Evolutionary conservation across 179 eudicot genomes (phyloP).

Genomic region (Sideroxylon spinosum): DNA sequence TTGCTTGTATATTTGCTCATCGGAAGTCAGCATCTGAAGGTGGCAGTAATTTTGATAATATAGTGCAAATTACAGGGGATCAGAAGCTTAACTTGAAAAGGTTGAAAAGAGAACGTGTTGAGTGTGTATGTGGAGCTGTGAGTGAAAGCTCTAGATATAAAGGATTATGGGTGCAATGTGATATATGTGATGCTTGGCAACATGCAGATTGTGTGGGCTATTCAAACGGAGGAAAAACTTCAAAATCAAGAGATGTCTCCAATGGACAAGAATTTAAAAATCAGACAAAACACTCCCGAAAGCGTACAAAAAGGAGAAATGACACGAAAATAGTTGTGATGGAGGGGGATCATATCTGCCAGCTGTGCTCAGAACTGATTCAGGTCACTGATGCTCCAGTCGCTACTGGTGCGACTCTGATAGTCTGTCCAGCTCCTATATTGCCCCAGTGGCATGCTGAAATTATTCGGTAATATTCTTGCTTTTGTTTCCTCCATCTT

Average conservation of each 20-base stretch:
- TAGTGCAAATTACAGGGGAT: constrained; percentile 26
- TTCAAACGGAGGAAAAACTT: constrained; percentile 32
- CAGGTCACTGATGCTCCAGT: constrained; percentile 74
- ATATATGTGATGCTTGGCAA: constrained; percentile 99
- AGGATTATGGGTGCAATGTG: constrained; percentile 98
- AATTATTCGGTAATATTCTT: constrained; percentile 64
- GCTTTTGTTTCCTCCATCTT: constrained; percentile 10
- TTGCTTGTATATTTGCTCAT: constrained; percentile 83
- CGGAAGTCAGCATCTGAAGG: constrained; percentile 52
- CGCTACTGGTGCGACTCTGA: constrained; percentile 90
- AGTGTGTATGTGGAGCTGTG: constrained; percentile 92
- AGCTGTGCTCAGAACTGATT: constrained; percentile 66
- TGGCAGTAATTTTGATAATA: constrained; percentile 24
- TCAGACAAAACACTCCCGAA: constrained; percentile 23
- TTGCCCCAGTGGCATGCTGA: constrained; percentile 97
- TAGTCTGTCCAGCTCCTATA: constrained; percentile 93
- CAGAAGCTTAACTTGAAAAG: constrained; percentile 49
- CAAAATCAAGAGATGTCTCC: constrained; percentile 25
- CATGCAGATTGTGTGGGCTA: constrained; percentile 92
- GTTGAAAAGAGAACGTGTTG: constrained; percentile 86
- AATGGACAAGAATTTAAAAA: constrained; percentile 24
- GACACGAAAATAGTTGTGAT: constrained; percentile 32
- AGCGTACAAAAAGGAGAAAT: constrained; percentile 42
- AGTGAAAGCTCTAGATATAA: constrained; percentile 69
- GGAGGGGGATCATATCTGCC: constrained; percentile 63